phyloP scores from a whole-genome alignment of 1,284 basidiomycete species.

The Coniophora puteana region DNA sequence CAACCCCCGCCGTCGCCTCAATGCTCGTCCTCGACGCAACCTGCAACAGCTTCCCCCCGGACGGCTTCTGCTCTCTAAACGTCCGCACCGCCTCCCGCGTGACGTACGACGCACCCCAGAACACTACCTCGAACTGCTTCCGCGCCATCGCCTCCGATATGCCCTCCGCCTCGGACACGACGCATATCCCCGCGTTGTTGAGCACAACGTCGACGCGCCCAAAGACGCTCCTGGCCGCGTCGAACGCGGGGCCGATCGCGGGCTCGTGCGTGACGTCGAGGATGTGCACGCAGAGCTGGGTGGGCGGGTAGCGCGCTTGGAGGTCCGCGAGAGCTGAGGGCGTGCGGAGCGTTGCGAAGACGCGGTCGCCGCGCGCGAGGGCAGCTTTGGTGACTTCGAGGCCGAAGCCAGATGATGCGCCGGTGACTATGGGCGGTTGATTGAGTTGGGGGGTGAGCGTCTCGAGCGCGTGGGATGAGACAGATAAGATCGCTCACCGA shows the following conservation, averaged over 20 bases:
- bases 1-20: conserved; percentile 5
- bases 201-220: conserved; percentile 30
- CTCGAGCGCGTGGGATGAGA: not conserved
- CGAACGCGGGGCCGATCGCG: conserved; percentile 20
- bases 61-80: conserved; percentile 26
- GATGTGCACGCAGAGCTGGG: conserved; percentile 37
- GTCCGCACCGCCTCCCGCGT: conserved; percentile 23
- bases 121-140: conserved; percentile 30
- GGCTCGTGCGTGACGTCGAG: conserved; percentile 21
- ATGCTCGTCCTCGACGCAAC: conserved; percentile 18
- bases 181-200: conserved; percentile 26
- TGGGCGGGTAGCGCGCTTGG: conserved; percentile 24
- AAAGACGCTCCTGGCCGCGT: conserved; percentile 20
- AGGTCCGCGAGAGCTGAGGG: conserved; percentile 13
- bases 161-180: conserved; percentile 27
- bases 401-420: conserved; percentile 23
- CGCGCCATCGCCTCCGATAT: conserved; percentile 27
- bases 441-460: not conserved
- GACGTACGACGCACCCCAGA: conserved; percentile 32
- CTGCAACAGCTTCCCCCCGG: conserved; percentile 22
- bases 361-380: conserved; percentile 19
- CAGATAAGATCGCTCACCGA: conserved; percentile 20
- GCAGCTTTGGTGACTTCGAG: conserved; percentile 21
- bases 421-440: conserved; percentile 16
- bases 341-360: conserved; percentile 21